These are phyloP conservation scores for Syzygium oleosum DNA, from an alignment of 345 rosid species.

Conservation along the genomic window DNA sequence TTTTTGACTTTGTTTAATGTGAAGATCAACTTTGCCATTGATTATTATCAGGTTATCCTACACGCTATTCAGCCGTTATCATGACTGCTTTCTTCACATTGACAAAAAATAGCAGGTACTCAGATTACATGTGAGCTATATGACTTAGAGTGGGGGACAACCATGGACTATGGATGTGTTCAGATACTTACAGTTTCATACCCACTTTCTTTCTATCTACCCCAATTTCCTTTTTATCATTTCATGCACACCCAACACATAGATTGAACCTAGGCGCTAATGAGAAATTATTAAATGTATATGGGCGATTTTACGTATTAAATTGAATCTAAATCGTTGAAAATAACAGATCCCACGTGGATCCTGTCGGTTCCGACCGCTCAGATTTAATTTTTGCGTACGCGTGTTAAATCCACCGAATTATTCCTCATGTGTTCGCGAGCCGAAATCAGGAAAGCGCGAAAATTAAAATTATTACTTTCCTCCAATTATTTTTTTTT, in stretches of 20 bases:
- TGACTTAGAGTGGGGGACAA: not conserved
- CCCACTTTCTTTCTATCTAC: not conserved
- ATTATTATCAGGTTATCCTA: fast-evolving
- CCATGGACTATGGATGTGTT: not conserved
- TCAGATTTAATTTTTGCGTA: not conserved
- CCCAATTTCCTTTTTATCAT: not conserved
- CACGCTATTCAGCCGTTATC: not conserved
- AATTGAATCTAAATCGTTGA: not conserved
- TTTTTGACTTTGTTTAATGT: not conserved
- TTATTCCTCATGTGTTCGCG: fast-evolving
- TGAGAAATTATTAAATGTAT: not conserved
- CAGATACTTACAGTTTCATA: not conserved
- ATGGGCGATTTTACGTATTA: not conserved
- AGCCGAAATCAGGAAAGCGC: fast-evolving
- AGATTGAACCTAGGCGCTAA: not conserved
- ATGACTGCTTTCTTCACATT: not conserved
- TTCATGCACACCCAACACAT: not conserved
- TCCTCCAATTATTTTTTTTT: not conserved
- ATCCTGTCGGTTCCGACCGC: fast-evolving
- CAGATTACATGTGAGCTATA: not conserved
- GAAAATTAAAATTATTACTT: not conserved
- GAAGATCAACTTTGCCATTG: not conserved
- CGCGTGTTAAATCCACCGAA: fast-evolving
- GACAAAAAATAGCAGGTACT: not conserved
- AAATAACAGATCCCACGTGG: fast-evolving